Base-by-base conservation (phyloP, 2,329 filamentous ascomycete species). In the Pochonia chlamydosporia region DNA sequence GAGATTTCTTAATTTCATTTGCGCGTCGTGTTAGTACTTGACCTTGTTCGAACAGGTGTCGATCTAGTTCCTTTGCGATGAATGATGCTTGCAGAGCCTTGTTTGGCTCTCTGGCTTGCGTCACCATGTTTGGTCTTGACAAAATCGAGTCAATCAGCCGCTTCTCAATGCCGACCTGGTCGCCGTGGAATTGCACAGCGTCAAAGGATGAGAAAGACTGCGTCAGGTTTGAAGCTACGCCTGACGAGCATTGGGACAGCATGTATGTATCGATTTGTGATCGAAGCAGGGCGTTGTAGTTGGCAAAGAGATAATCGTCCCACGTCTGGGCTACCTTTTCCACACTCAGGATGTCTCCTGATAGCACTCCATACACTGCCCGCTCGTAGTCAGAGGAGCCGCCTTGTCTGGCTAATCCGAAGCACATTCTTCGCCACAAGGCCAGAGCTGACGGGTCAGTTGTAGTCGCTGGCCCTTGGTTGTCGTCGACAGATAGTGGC, bases 291-390 rank as follows among this genome's bases (percentile, higher is more conserved):
- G 87, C 84, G 60, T 95, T 96, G 71, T 93, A 93, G 62, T 91
- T 83, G 30, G 85, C 84, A 64, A 93, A 96, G 16, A 96, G 75
- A 57, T 85, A 82, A 59, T 97, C 92, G 55, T 96, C 89, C 85
- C 90, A 95, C 20, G 77, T 82, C 43, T 79, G 75, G 61, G 88
- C 90, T 33, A 92, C 82, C 54, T 81, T 80, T 59, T 88, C 82
- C 10, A 95, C 88, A 44, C 85, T 87, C 31, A 79, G 70, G 43
- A 90, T 77, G 60, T 96, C 89, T 43, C 93, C 93, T 36, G 87
- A 85, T n/a, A 99, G 75, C 11, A 96, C 70, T 24, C 89, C 92
- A 61, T 96, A 96, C 0, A 96, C 89, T 16, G 92, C 93, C 47
- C 84, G 81, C 67, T 99, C 90, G 59, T 90, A 92, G 44, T 86